Conservation (phyloP, 2,329 filamentous ascomycete species). For the Ophiostoma sp. region DNA sequence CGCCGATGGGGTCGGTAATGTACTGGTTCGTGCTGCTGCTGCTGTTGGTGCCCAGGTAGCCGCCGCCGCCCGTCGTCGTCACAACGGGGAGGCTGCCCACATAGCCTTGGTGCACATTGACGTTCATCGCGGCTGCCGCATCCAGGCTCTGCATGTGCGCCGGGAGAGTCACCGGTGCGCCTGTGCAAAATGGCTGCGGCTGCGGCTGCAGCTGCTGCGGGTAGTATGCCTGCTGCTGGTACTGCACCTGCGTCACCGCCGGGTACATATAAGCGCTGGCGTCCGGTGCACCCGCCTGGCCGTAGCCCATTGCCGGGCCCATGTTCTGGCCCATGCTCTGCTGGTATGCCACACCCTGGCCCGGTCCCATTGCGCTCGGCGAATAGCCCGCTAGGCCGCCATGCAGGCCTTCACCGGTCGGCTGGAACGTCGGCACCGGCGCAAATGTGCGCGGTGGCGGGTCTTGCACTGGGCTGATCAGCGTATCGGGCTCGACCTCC, state of each 20-base stretch:
- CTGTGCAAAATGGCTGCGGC: conserved; percentile 1
- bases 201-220: conserved; percentile 20
- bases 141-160: conserved; percentile 29
- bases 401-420: conserved; percentile 26
- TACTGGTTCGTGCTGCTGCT: conserved; percentile 30
- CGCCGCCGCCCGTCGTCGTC: conserved; percentile 22
- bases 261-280: conserved; percentile 21
- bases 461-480: conserved; percentile 63
- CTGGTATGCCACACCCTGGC: neutral
- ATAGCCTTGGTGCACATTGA: conserved; percentile 28
- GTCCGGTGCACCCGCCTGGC: conserved; percentile 23
- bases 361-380: conserved; percentile 17
- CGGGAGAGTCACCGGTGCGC: conserved; percentile 18
- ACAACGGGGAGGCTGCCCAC: conserved; percentile 33
- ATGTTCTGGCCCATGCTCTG: conserved; percentile 16
- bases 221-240: conserved; percentile 26
- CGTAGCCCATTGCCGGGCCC: conserved; percentile 25
- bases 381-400: conserved; percentile 18
- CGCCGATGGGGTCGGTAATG: conserved; percentile 30
- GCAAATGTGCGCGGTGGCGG: conserved; percentile 41
- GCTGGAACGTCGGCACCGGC: conserved; percentile 29
- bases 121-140: conserved; percentile 21
- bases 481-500: conserved; percentile 53
- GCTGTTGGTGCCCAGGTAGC: conserved; percentile 24
- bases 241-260: conserved; percentile 26